Evolutionary conservation across 1,284 basidiomycete genomes (phyloP), one percentile per base, ranked within the genome.

Genomic region (Sporisorium sorghi): DNA sequence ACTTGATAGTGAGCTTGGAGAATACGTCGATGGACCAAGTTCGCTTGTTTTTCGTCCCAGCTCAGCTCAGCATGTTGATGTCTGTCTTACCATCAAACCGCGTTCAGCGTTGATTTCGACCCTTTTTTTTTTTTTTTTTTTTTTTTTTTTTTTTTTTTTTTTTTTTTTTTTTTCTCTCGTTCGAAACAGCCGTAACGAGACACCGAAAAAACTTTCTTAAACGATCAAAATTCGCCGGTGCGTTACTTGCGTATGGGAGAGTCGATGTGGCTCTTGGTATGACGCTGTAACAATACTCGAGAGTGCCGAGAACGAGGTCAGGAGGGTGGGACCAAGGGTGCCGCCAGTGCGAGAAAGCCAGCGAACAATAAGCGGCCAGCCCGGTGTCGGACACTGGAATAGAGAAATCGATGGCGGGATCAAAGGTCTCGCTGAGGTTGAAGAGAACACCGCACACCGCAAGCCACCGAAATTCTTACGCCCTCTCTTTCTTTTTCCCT

Each of bases 341-440:
- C 21, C 5, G 28, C 28, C 5, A 11, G 42, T 24, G 12, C 2
- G 14, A 24, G 23, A 26, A 14, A 44, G 43, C 9, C 15, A 26
- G 24, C 23, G 43, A 44, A 26, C 14, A 23, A 26, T n/a, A 8
- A 2, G 10, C 5, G 21, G 44, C 26, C 44, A 28, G 44, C n/a
- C 46, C 46, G n/a, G 26, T 37, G 46, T 47, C 46, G 46, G 46
- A 47, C 46, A 47, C 46, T 28, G n/a, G 46, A 28, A 47, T n/a
- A n/a, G n/a, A n/a, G 30, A 40, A 40, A 19, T n/a, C 3, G 5
- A 19, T 40, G 37, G 37, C 37, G 37, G 28, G 9, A 46, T n/a
- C 44, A 30, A 46, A 43, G 33, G 54, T 37, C 40, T 56, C 35
- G 35, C 54, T 47, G 54, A 56, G 53, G n/a, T 56, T 39, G 24